phyloP scores from a whole-genome alignment of 352 stramenopile genomes.

The Phytopythium sindhum region DNA sequence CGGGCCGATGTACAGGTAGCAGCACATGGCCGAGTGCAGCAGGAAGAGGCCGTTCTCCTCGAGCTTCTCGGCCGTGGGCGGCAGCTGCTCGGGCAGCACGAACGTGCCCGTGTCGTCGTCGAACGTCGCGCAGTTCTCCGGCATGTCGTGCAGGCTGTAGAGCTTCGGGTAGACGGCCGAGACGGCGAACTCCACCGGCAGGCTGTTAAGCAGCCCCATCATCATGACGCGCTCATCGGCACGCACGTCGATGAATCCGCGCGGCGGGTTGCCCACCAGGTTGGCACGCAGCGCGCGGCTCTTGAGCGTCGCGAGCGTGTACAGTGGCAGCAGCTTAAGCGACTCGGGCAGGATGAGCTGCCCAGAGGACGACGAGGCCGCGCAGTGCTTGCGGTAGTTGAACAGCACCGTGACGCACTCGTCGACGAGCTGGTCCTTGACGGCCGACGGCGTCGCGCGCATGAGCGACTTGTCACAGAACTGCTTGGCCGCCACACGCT shows the following conservation, averaged over 20 bases:
- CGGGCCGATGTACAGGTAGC: constrained; percentile 87
- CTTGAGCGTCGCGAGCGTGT: constrained; percentile 87
- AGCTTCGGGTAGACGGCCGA: constrained; percentile 87
- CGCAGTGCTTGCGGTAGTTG: constrained; percentile 91
- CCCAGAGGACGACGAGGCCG: constrained; percentile 84
- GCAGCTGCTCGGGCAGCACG: constrained; percentile 67
- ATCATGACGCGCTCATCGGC: constrained; percentile 87
- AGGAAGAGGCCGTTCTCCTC: constrained; percentile 85
- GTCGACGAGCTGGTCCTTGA: constrained; percentile 82
- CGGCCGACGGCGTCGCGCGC: constrained; percentile 62
- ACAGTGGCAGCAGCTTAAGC: constrained; percentile 88
- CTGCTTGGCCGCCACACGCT: constrained; percentile 70
- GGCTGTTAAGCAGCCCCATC: constrained; percentile 74
- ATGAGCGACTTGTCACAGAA: constrained; percentile 83
- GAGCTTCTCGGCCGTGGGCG: constrained; percentile 83
- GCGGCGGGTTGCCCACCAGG: constrained; percentile 67
- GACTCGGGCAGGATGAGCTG: constrained; percentile 92
- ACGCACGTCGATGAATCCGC: constrained; percentile 82
- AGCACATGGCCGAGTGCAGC: constrained; percentile 83
- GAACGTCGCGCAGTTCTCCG: constrained; percentile 73
- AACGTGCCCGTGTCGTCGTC: constrained; percentile 79
- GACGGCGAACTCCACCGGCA: constrained; percentile 81
- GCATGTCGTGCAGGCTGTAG: constrained; percentile 84
- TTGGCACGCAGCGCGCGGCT: constrained; percentile 84
- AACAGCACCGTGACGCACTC: constrained; percentile 86